Conservation (phyloP, 768 basidiomycete genomes). For the Clitopilus passeckerianus region DNA sequence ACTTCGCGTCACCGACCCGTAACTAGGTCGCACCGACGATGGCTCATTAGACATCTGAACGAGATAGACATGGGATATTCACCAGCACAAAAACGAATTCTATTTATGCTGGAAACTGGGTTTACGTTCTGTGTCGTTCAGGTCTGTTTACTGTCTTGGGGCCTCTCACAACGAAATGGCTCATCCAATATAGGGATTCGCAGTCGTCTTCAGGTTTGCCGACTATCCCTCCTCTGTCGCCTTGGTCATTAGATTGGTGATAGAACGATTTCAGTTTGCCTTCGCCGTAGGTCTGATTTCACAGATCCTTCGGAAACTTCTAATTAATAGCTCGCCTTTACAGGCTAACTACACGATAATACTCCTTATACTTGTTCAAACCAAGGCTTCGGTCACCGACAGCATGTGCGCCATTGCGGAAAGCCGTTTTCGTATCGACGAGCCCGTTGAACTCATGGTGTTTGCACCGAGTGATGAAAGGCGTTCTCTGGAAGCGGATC, state of each 20-base stretch:
- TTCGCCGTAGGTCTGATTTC: not conserved
- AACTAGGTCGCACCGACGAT: not conserved
- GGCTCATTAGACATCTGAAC: not conserved
- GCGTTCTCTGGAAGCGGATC: too few species aligned
- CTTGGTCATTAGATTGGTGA: not conserved
- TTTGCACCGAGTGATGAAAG: not conserved
- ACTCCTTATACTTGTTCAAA: not conserved
- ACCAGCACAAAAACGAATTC: not conserved
- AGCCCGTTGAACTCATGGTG: not conserved
- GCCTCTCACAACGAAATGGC: not conserved
- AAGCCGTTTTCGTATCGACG: not conserved
- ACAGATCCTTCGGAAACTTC: not conserved
- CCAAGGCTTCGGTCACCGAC: not conserved
- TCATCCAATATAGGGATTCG: not conserved
- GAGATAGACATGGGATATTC: not conserved
- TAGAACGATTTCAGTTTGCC: not conserved
- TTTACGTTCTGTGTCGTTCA: not conserved
- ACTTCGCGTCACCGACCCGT: not conserved
- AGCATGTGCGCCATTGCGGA: not conserved
- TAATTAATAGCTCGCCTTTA: not conserved
- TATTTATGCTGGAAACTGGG: not conserved
- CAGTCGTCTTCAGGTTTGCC: not conserved
- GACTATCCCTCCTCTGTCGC: too few species aligned
- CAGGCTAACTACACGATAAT: not conserved
- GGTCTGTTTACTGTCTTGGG: not conserved